These are phyloP conservation scores for Exserohilum rostratum DNA, from an alignment of 2,329 filamentous ascomycete species.

Conservation along the genomic window DNA sequence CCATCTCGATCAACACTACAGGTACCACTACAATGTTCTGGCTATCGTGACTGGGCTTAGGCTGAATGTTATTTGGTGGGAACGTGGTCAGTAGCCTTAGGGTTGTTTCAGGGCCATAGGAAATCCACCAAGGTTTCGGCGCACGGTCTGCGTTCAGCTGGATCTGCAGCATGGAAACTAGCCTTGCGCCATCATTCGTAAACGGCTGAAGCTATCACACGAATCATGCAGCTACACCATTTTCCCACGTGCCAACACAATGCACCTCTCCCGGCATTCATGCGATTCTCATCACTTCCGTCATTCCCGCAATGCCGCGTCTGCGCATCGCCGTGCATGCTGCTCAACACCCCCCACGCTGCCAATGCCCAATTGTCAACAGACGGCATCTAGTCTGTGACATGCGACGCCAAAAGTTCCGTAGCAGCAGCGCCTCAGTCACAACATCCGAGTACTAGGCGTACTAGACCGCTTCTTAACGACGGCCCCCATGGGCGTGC, in stretches of 20 bases:
- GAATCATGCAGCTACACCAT: slow-evolving; percentile 9
- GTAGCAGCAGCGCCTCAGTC: slow-evolving; percentile 7
- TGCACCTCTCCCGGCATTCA: neutral
- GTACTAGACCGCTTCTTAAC: slow-evolving; percentile 12
- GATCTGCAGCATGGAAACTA: slow-evolving; percentile 24
- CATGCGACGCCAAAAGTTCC: slow-evolving; percentile 21
- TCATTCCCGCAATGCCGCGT: neutral
- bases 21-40: neutral
- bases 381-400: slow-evolving; percentile 21
- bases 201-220: slow-evolving; percentile 16
- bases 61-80: slow-evolving; percentile 7
- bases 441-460: slow-evolving; percentile 17
- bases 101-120: slow-evolving; percentile 27
- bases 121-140: slow-evolving; percentile 24
- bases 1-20: too few relatives aligned
- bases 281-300: neutral
- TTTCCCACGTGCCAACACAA: neutral
- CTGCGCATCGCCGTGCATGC: neutral
- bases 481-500: slow-evolving; percentile 8
- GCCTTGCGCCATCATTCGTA: slow-evolving; percentile 15
- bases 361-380: slow-evolving; percentile 6
- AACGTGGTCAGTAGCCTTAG: slow-evolving; percentile 7
- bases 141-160: slow-evolving; percentile 26
- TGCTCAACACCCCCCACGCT: neutral
- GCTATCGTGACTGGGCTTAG: neutral